Evolutionary conservation across 2,329 filamentous ascomycete species (phyloP).

Genomic region (Mollisiaceae sp.): DNA sequence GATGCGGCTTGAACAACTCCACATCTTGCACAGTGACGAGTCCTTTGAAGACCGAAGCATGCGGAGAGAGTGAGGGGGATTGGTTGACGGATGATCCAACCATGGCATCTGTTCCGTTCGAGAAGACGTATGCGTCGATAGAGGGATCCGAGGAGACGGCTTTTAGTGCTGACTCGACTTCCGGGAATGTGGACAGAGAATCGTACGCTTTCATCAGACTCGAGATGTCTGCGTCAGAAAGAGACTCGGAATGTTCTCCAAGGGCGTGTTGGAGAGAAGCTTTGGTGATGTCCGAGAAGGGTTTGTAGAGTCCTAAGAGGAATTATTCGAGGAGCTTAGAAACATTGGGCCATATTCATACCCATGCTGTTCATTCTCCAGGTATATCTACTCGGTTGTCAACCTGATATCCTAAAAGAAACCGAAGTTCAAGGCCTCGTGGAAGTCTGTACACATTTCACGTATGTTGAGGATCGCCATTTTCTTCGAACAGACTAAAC

Average conservation of each 20-base stretch:
- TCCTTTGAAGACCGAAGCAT: slow-evolving; percentile 53
- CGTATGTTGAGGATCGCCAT: too few relatives aligned
- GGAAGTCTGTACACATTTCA: background rate
- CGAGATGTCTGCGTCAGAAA: slow-evolving; percentile 51
- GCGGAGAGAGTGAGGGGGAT: slow-evolving; percentile 59
- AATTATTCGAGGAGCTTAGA: slow-evolving; percentile 11
- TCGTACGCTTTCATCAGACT: slow-evolving; percentile 68
- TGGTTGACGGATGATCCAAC: slow-evolving; percentile 62
- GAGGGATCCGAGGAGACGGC: slow-evolving; percentile 29
- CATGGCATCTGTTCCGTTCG: slow-evolving; percentile 71
- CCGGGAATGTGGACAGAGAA: slow-evolving; percentile 66
- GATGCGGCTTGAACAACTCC: slow-evolving; percentile 68
- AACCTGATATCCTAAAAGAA: background rate
- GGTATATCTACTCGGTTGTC: slow-evolving; percentile 60
- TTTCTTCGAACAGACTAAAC: too few relatives aligned
- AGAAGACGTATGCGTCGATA: slow-evolving; percentile 47
- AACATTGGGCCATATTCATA: slow-evolving; percentile 41
- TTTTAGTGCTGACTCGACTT: slow-evolving; percentile 60
- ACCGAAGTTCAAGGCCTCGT: background rate
- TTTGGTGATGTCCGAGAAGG: slow-evolving; percentile 67
- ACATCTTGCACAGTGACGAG: slow-evolving; percentile 67
- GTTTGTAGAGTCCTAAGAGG: slow-evolving; percentile 60
- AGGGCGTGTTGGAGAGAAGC: slow-evolving; percentile 68
- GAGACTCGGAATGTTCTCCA: slow-evolving; percentile 56
- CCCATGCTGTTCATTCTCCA: slow-evolving; percentile 80